phyloP scores from a whole-genome alignment of 768 basidiomycete genomes.

The Kwoniella europaea region DNA sequence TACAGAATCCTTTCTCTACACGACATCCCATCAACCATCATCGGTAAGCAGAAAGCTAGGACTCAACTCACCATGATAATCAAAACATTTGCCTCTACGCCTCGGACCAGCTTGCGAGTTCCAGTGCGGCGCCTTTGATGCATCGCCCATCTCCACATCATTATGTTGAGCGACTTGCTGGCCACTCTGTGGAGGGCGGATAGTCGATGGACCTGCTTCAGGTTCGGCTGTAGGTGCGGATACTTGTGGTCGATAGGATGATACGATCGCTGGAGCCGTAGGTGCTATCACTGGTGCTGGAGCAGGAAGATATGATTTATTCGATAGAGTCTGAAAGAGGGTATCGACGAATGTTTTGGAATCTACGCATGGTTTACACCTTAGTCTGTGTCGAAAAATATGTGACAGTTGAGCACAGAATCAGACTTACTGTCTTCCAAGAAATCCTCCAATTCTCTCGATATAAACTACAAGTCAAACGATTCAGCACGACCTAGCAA shows the following conservation, averaged over 20 bases:
- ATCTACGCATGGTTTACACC: slow-evolving; percentile 62
- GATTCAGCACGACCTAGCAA: slow-evolving; percentile 20
- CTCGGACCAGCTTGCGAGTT: background rate
- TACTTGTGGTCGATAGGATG: slow-evolving; percentile 40
- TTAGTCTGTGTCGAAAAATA: no score
- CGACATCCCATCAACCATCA: background rate
- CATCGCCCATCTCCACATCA: slow-evolving; percentile 33
- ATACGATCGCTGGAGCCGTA: slow-evolving; percentile 29
- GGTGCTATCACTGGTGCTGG: slow-evolving; percentile 20
- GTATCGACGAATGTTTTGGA: slow-evolving; percentile 74
- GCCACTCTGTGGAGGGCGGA: slow-evolving; percentile 1
- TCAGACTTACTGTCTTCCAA: slow-evolving; percentile 76
- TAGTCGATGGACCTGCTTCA: slow-evolving; percentile 31
- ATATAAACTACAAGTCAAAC: slow-evolving; percentile 58
- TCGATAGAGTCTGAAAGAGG: slow-evolving; percentile 74
- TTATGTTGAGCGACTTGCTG: background rate
- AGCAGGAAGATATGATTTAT: slow-evolving; percentile 45
- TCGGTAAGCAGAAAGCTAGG: background rate
- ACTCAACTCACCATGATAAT: slow-evolving; percentile 81
- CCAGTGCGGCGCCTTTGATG: background rate
- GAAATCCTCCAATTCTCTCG: slow-evolving; percentile 83
- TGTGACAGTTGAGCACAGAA: background rate
- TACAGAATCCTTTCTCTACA: slow-evolving; percentile 87
- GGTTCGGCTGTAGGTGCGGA: slow-evolving; percentile 25
- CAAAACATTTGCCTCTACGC: slow-evolving; percentile 80